Percentiles rank a stretch among this genome's conserved stretches.
phyloP scores from a whole-genome alignment of 352 stramenopile species.

The Phytophthora citrophthora region DNA sequence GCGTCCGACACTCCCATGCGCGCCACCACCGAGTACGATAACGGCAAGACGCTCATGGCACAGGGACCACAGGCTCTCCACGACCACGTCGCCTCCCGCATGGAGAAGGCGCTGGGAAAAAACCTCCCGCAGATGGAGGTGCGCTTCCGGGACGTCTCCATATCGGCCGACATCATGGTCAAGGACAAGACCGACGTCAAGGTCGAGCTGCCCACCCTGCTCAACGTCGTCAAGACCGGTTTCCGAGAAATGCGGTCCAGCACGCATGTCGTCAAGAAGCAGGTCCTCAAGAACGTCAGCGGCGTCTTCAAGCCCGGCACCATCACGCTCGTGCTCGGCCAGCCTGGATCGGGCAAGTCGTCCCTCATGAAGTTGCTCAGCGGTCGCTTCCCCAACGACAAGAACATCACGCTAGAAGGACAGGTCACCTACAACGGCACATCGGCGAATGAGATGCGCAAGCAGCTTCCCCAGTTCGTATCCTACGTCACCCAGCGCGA shows the following conservation, averaged over 20 bases:
- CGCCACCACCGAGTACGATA: constrained; percentile 30
- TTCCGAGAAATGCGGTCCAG: constrained; percentile 28
- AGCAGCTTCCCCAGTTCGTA: constrained; percentile 35
- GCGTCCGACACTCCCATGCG: neutral
- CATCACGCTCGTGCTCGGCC: constrained; percentile 14
- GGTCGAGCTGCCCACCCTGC: constrained; percentile 14
- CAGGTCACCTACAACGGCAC: constrained; percentile 52
- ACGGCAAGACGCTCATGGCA: constrained; percentile 37
- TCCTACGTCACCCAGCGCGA: constrained; percentile 46
- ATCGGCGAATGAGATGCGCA: neutral
- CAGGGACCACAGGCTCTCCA: constrained; percentile 37
- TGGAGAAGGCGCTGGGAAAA: constrained; percentile 35
- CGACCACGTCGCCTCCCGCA: constrained; percentile 25
- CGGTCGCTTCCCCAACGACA: constrained; percentile 31
- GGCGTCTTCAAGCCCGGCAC: constrained; percentile 15
- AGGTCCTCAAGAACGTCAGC: constrained; percentile 18
- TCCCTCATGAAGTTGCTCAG: constrained; percentile 20
- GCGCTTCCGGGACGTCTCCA: constrained; percentile 6
- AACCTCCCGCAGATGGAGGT: neutral
- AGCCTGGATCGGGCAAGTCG: constrained; percentile 16
- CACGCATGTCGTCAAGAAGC: constrained; percentile 36
- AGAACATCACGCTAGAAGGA: constrained; percentile 45
- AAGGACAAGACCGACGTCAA: constrained; percentile 15
- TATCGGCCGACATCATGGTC: constrained; percentile 31
- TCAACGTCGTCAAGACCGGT: constrained; percentile 23